These are phyloP conservation scores for Cytospora leucostoma DNA, from an alignment of 2,329 filamentous ascomycete genomes.

Conservation along the genomic window DNA sequence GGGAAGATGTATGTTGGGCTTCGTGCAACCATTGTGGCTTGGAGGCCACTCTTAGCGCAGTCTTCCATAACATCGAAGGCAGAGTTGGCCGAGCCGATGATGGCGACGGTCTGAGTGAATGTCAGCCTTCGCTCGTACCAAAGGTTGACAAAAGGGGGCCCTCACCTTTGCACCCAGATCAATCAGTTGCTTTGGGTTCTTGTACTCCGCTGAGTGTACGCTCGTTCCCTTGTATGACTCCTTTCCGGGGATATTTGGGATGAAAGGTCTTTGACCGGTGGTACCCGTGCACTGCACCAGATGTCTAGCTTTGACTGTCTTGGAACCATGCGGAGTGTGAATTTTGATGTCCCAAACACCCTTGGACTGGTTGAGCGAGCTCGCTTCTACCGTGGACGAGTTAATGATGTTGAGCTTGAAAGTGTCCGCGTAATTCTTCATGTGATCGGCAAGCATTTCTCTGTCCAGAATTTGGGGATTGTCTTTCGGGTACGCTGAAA, in stretches of 20 bases:
- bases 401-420: slow-evolving; percentile 52
- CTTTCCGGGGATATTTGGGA: slow-evolving; percentile 44
- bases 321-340: slow-evolving; percentile 29
- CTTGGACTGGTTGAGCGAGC: slow-evolving; percentile 41
- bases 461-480: slow-evolving; percentile 47
- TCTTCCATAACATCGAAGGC: slow-evolving; percentile 44
- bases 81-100: slow-evolving; percentile 45
- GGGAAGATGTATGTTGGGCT: slow-evolving; percentile 41
- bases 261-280: slow-evolving; percentile 41
- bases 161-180: slow-evolving; percentile 27
- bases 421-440: slow-evolving; percentile 49
- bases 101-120: slow-evolving; percentile 32
- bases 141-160: not conserved
- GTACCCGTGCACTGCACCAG: slow-evolving; percentile 51
- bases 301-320: slow-evolving; percentile 42
- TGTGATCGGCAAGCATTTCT: slow-evolving; percentile 50
- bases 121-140: not conserved
- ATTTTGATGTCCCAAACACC: slow-evolving; percentile 43
- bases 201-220: slow-evolving; percentile 47
- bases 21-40: slow-evolving; percentile 39
- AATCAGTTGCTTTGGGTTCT: slow-evolving; percentile 39
- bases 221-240: slow-evolving; percentile 44
- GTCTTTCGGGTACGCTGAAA: slow-evolving; percentile 42
- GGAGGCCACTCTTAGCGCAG: slow-evolving; percentile 36
- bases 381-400: slow-evolving; percentile 41